phyloP scores from a whole-genome alignment of 352 stramenopile species.

The Elongisporangium undulatum region DNA sequence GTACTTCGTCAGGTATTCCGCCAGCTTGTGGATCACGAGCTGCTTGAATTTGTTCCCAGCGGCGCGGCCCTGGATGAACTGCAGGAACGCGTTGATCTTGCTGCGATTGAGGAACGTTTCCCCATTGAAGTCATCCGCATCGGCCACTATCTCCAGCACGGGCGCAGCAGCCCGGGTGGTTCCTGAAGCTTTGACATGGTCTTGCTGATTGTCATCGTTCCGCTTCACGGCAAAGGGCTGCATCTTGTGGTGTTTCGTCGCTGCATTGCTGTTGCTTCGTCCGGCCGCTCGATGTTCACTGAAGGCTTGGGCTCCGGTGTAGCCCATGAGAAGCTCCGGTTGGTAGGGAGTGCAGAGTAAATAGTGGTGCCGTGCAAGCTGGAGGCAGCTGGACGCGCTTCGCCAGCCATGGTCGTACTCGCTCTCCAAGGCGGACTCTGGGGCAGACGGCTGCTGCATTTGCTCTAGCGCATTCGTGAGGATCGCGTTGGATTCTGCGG shows the following conservation, averaged over 20 bases:
- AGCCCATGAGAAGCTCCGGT: conserved; percentile 36
- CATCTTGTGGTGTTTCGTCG: conserved; percentile 21
- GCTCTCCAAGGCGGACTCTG: conserved; percentile 1
- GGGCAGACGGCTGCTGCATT: conserved; percentile 13
- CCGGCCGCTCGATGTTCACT: conserved; percentile 13
- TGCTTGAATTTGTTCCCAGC: conserved; percentile 37
- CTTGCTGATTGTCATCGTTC: conserved; percentile 5
- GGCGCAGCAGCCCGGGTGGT: too few relatives aligned
- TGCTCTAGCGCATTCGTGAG: conserved; percentile 41
- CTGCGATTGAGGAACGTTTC: conserved; percentile 49
- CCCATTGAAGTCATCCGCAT: conserved; percentile 33
- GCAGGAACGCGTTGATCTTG: conserved; percentile 60
- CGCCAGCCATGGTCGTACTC: neutral
- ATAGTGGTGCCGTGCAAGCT: conserved; percentile 40
- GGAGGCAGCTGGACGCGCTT: conserved; percentile 21
- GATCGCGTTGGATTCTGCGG: conserved; percentile 48
- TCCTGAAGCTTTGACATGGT: too few relatives aligned
- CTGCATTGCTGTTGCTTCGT: neutral
- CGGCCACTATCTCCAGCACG: conserved; percentile 19
- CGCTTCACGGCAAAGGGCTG: conserved; percentile 22
- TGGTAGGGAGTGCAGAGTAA: conserved; percentile 41
- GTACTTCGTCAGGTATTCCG: conserved; percentile 35
- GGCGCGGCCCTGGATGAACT: conserved; percentile 43
- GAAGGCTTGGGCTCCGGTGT: conserved; percentile 28
- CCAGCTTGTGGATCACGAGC: conserved; percentile 39